Evolutionary conservation across 306 rosid species (phyloP), one percentile per base, ranked within the genome.

Genomic region (Prunus armeniaca): DNA sequence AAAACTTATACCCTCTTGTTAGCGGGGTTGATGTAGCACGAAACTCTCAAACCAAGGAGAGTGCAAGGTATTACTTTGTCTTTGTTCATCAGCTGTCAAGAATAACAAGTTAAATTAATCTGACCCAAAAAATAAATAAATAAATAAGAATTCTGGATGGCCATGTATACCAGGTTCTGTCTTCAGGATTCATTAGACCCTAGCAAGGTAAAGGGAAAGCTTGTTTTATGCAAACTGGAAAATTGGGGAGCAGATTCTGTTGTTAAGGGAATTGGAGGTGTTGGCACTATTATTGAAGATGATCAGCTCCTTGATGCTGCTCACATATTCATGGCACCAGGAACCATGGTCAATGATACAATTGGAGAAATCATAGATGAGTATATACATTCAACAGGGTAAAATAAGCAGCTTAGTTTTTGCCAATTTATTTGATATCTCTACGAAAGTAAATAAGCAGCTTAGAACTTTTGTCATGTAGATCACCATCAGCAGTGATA

Each of bases 251-350:
- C 83, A 55, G 98, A 95, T 20, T 78, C 96, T n/a, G 78, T 83
- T 56, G 85, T 95, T 28, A 89, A 85, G 75, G 74, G 57, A 66
- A 34, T 86, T 46, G 98, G 98, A 34, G 98, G 97, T 51, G 78
- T 45, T 74, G 98, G 97, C 9, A 70, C 79, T 27, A 79, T 95
- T 67, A 2, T 89, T 73, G 89, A 88, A 80, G 86, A 69, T 63
- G 84, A 84, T 0, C 81, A 81, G 65, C 80, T 45, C 70, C 85
- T 52, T 32, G 97, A 92, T 49, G 67, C 78, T 67, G 91, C 92
- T 1, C 80, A 84, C 69, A 83, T 95, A 73, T 95, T 87, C 87
- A 87, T 89, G 89, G 91, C 92, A 22, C 96, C 98, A 20, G 86
- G 86, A 41, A 82, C 97, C 38, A 28, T 84, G 43, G 96, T 95